Conservation (phyloP, 2,329 filamentous ascomycete species). For the Penicillium sp. region DNA sequence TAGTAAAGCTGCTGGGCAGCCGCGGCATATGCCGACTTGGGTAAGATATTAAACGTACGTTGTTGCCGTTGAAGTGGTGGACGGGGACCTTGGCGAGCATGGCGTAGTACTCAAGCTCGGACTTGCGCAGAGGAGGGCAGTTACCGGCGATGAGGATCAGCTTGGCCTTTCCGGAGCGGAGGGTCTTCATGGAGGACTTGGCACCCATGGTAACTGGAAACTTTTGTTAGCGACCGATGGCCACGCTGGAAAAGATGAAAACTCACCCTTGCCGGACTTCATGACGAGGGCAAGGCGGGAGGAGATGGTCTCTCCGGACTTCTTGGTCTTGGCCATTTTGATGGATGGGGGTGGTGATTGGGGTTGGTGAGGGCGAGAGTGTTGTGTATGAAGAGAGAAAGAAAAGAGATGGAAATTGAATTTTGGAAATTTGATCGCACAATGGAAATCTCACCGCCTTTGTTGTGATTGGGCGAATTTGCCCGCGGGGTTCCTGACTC, state of each 20-base stretch:
- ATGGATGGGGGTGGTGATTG: constrained; percentile 37
- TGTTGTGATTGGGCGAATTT: neutral
- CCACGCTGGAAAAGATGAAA: neutral
- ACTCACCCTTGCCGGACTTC: constrained; percentile 53
- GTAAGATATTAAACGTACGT: constrained; percentile 69
- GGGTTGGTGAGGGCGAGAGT: constrained; percentile 2
- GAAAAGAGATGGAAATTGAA: neutral
- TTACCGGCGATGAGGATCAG: constrained; percentile 94
- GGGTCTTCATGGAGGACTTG: constrained; percentile 85
- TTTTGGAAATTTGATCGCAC: neutral
- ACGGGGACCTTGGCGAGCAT: constrained; percentile 94
- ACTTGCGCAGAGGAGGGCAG: constrained; percentile 97
- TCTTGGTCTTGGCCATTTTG: constrained; percentile 68
- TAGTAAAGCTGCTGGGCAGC: constrained; percentile 27
- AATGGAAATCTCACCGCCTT: neutral
- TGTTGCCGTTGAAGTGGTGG: constrained; percentile 98
- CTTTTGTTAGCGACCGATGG: constrained; percentile 2
- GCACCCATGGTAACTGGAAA: constrained; percentile 75
- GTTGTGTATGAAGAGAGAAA: constrained; percentile 1
- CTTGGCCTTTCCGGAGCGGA: constrained; percentile 97
- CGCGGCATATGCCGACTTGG: constrained; percentile 17
- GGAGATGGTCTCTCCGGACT: constrained; percentile 80
- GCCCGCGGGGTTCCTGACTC: constrained; percentile 16
- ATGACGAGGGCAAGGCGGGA: constrained; percentile 68
- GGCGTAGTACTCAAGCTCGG: constrained; percentile 91